Evolutionary conservation across 441 rosid genomes (phyloP), one percentile per base, ranked within the genome.

Genomic region (Bocquillonia castaneifolia): DNA sequence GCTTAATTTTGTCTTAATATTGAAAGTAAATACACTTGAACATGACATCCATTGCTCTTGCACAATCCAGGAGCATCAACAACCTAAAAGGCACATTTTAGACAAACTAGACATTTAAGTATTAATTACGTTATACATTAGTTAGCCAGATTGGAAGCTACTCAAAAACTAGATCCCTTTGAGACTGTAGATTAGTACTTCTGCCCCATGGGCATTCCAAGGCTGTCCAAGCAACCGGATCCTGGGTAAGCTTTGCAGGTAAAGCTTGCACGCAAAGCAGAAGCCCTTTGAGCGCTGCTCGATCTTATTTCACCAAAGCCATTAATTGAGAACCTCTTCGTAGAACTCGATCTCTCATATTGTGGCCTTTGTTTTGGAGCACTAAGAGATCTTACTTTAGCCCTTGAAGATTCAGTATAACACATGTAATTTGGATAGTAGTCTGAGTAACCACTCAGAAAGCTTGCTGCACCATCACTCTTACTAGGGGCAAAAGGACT

Each of bases 361-460:
- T 81, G 88, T 0, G 88, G 91, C 44, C 99, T 86, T 34, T 85
- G 92, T 68, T 79, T 94, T 0, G 99, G 97, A 18, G 96, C 97
- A 59, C 98, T 94, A 10, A 77, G 66, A 0, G 97, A 92, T 61
- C 99, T 82, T 7, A 65, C 73, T 73, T 92, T 92, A 0, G 98
- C 99, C 84, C 62, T 85, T 14, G 98, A 90, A 28, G 98, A 94
- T 74, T 88, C 89, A 1, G 98, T 94, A 71, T 78, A 82, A 59
- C 90, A 79, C 99, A 94, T 94, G 88, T 88, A 92, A 82, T 84
- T 94, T 22, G 99, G 99, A 71, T 85, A 80, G 76, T 82, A 81
- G 76, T 82, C 92, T 0, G 84, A 76, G 74, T 77, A 87, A 6
- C 82, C 79, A 15, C 82, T 87, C 14, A 78, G 65, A 63, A 78